phyloP scores from a whole-genome alignment of 192 early-diverging fungal species.

The Cetraspora pellucida region DNA sequence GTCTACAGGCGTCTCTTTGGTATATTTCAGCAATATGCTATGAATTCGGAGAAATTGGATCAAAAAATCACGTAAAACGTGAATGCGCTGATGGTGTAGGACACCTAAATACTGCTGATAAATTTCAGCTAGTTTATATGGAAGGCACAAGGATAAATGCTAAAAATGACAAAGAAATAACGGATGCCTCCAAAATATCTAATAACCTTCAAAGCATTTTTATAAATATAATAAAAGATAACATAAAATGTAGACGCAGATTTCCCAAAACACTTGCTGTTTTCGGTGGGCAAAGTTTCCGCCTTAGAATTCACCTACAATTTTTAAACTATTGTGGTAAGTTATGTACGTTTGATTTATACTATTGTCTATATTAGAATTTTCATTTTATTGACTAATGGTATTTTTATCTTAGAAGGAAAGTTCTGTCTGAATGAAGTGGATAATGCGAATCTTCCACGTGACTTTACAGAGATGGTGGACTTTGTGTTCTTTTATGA shows the following conservation, averaged over 20 bases:
- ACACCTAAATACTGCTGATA: constrained; percentile 27
- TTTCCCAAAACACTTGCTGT: constrained; percentile 20
- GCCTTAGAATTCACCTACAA: constrained; percentile 25
- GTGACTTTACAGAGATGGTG: constrained; percentile 28
- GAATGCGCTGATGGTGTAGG: constrained; percentile 26
- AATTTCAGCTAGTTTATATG: constrained; percentile 35
- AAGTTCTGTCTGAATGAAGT: constrained; percentile 35
- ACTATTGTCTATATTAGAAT: constrained; percentile 7
- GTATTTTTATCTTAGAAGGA: constrained; percentile 15
- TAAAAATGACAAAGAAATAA: constrained; percentile 22
- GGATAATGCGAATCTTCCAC: constrained; percentile 28
- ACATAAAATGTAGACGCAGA: constrained; percentile 21
- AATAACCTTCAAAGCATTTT: constrained; percentile 35
- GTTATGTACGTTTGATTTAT: constrained; percentile 19
- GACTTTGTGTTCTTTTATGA: constrained; percentile 36
- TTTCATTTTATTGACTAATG: constrained; percentile 11
- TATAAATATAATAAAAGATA: constrained; percentile 34
- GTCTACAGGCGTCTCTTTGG: constrained; percentile 25
- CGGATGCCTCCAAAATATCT: constrained; percentile 27
- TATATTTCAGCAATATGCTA: constrained; percentile 30
- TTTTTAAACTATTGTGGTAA: constrained; percentile 33
- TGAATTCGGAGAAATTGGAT: constrained; percentile 25
- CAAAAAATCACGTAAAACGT: constrained; percentile 32
- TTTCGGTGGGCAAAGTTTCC: constrained; percentile 35
- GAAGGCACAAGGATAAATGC: constrained; percentile 21